Evolutionary conservation across 1,139 yeast genomes (phyloP).

Genomic region (Yamadazyma friedrichii): DNA sequence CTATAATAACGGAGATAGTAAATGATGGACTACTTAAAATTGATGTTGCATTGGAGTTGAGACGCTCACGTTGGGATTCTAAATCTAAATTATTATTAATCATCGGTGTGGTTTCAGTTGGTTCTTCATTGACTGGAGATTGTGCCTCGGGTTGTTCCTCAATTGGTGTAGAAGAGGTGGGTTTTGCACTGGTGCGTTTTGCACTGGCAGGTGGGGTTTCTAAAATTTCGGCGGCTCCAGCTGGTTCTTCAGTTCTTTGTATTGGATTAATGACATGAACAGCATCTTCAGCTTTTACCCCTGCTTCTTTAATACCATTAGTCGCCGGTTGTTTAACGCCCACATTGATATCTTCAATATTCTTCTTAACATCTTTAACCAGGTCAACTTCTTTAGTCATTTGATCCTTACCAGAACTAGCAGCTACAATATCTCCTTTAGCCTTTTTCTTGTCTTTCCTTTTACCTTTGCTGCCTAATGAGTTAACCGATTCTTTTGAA

Average conservation of each 20-base stretch:
- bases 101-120: conserved; percentile 8
- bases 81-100: conserved; percentile 1
- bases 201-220: too few species aligned
- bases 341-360: background rate
- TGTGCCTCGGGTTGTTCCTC: background rate
- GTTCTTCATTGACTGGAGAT: background rate
- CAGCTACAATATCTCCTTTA: background rate
- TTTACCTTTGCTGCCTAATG: background rate
- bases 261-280: background rate
- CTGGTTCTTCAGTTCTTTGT: background rate
- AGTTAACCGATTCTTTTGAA: conserved; percentile 13
- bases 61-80: conserved; percentile 4
- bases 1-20: conserved; percentile 15
- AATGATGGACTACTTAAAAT: conserved; percentile 17
- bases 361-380: background rate
- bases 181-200: too few species aligned
- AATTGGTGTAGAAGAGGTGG: too few species aligned
- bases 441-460: background rate
- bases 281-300: background rate
- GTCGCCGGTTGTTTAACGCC: background rate
- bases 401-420: background rate
- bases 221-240: too few species aligned
- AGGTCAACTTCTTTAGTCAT: background rate
- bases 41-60: background rate
- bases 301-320: background rate